A percentile compares a stretch with the other conserved stretches of the same genome.
phyloP scores from a whole-genome alignment of 139 green algal genomes.

The Pedinophyceae sp. region DNA sequence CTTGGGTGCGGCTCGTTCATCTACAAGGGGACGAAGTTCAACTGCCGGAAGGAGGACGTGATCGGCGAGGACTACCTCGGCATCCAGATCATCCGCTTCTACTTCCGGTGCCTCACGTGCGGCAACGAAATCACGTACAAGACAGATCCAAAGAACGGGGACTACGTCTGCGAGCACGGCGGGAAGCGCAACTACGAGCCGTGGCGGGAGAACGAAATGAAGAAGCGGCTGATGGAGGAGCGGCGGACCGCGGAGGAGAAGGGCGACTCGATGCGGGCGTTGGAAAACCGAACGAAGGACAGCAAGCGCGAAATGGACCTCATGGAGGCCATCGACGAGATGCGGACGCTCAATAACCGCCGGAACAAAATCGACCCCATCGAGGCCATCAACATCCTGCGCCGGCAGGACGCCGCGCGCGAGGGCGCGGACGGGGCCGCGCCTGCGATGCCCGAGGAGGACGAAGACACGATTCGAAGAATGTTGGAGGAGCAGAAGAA shows the following conservation, averaged over 20 bases:
- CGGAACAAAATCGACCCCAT: conserved; percentile 8
- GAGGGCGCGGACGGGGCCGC: no score
- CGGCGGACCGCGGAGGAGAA: conserved; percentile 73
- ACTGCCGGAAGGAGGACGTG: conserved; percentile 88
- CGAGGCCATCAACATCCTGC: background rate
- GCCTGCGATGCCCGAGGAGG: no score
- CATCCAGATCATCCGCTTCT: conserved; percentile 84
- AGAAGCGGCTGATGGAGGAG: conserved; percentile 17
- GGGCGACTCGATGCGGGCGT: conserved; percentile 87
- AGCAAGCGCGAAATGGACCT: conserved; percentile 93
- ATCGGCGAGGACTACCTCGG: conserved; percentile 82
- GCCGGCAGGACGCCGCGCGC: no score
- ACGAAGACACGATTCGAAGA: no score
- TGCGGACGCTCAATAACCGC: conserved; percentile 50
- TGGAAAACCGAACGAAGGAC: conserved; percentile 88
- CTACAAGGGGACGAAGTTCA: conserved; percentile 99
- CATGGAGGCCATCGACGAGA: conserved; percentile 83
- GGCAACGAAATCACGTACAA: conserved; percentile 90
- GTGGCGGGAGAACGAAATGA: conserved; percentile 60
- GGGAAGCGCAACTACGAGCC: conserved; percentile 89
- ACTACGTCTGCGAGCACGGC: conserved; percentile 88
- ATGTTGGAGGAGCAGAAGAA: no score
- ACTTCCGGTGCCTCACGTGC: conserved; percentile 83
- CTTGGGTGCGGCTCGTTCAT: conserved; percentile 93
- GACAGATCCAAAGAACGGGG: conserved; percentile 86